Conservation (phyloP, 2,329 filamentous ascomycete genomes). For the Plenodomus biglobosus region DNA sequence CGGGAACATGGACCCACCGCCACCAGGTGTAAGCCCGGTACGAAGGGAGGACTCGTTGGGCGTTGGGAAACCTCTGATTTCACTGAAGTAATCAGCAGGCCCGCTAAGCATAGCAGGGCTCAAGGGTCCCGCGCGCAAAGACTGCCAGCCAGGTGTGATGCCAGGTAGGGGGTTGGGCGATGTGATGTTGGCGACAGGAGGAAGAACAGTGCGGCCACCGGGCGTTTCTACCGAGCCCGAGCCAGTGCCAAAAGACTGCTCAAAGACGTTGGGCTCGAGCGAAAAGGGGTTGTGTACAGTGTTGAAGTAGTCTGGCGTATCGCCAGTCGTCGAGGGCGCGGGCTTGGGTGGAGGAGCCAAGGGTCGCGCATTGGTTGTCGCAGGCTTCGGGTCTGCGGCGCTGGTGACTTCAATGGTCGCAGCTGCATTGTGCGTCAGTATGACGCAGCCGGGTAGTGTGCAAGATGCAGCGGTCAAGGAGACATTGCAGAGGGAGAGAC, state of each 20-base stretch:
- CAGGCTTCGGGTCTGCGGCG: conserved; percentile 33
- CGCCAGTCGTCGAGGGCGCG: conserved; percentile 43
- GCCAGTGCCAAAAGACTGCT: conserved; percentile 76
- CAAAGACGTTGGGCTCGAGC: conserved; percentile 93
- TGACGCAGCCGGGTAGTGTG: conserved; percentile 7
- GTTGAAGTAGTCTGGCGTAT: conserved; percentile 56
- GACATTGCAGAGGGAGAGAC: conserved; percentile 8
- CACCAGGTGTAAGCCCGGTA: conserved; percentile 89
- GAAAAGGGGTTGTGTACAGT: conserved; percentile 59
- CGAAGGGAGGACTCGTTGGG: conserved; percentile 94
- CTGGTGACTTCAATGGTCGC: conserved; percentile 23
- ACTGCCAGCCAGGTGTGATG: conserved; percentile 79
- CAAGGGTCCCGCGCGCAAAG: conserved; percentile 84
- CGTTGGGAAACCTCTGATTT: conserved; percentile 86
- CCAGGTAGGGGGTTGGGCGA: conserved; percentile 81
- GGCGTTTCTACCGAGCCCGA: conserved; percentile 68
- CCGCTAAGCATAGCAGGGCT: conserved; percentile 97
- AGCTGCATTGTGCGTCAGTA: conserved; percentile 23
- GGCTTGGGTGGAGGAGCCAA: conserved; percentile 57
- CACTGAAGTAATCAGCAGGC: conserved; percentile 83
- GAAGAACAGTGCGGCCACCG: conserved; percentile 70
- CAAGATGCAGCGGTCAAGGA: conserved; percentile 4
- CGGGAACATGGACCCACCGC: conserved; percentile 96
- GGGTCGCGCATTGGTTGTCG: conserved; percentile 49
- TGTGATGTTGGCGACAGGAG: conserved; percentile 85